Evolutionary conservation across 495 filamentous ascomycete genomes (phyloP).

Genomic region (Talaromyces nanjingensis): DNA sequence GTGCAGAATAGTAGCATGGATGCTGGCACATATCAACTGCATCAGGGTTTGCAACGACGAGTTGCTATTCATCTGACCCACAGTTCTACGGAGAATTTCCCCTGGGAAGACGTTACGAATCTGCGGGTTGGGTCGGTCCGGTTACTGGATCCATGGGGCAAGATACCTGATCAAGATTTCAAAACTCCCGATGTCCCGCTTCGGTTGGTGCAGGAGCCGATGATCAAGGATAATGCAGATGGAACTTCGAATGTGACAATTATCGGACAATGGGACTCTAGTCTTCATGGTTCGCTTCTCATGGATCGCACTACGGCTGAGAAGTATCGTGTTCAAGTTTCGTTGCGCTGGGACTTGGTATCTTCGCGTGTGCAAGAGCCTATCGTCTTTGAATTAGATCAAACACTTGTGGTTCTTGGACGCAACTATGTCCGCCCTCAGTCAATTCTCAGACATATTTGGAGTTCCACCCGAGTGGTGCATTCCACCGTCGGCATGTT

Average conservation of each 20-base stretch:
- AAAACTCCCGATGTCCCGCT: slow-evolving; percentile 67
- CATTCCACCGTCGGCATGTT: slow-evolving; percentile 83
- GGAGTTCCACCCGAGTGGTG: slow-evolving; percentile 75
- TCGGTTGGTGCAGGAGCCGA: slow-evolving; percentile 66
- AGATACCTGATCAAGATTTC: slow-evolving; percentile 69
- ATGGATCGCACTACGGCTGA: slow-evolving; percentile 86
- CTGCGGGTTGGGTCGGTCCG: slow-evolving; percentile 73
- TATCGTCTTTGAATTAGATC: slow-evolving; percentile 74
- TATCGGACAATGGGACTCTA: slow-evolving; percentile 92
- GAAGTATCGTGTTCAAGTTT: slow-evolving; percentile 85
- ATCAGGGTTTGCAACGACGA: slow-evolving; percentile 88
- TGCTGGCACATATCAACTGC: slow-evolving; percentile 83
- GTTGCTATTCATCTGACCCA: slow-evolving; percentile 81
- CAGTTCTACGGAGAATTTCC: slow-evolving; percentile 77
- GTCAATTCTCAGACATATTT: slow-evolving; percentile 80
- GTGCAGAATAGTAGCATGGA: slow-evolving; percentile 77
- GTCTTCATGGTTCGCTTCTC: slow-evolving; percentile 79
- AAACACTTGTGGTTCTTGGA: slow-evolving; percentile 75
- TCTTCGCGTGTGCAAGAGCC: slow-evolving; percentile 73
- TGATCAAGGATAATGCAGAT: slow-evolving; percentile 74
- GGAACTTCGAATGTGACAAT: slow-evolving; percentile 86
- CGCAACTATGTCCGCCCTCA: slow-evolving; percentile 77
- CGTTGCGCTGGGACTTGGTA: slow-evolving; percentile 72
- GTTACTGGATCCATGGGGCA: slow-evolving; percentile 76
- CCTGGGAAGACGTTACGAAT: slow-evolving; percentile 73